Conservation (phyloP, 805 yeast genomes). For the Kuraishia molischiana region DNA sequence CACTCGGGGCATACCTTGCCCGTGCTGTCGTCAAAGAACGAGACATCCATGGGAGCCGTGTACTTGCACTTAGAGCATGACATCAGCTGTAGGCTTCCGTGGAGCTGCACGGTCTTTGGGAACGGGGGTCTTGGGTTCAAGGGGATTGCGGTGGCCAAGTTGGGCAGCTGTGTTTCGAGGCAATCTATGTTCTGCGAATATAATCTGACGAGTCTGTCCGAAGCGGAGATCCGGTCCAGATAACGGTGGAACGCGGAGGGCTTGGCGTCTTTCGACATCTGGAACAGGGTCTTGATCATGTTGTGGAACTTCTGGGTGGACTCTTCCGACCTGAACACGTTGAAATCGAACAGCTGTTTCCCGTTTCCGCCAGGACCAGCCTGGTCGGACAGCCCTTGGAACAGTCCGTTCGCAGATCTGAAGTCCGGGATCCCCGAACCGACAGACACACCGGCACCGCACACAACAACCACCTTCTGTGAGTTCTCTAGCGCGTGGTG, state of each 20-base stretch:
- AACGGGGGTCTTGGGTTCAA: constrained; percentile 23
- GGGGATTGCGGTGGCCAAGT: constrained; percentile 40
- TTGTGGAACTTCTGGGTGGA: constrained; percentile 60
- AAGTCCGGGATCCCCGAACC: constrained; percentile 80
- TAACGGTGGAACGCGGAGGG: constrained; percentile 73
- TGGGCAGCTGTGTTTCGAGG: constrained; percentile 50
- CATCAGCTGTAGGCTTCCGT: constrained; percentile 69
- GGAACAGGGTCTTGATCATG: constrained; percentile 56
- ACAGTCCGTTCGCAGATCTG: constrained; percentile 70
- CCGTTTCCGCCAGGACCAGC: constrained; percentile 36
- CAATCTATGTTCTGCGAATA: constrained; percentile 89
- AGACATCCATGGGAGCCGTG: constrained; percentile 41
- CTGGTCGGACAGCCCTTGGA: constrained; percentile 36
- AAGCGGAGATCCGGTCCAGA: constrained; percentile 47
- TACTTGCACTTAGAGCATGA: constrained; percentile 70
- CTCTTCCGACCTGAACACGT: constrained; percentile 56
- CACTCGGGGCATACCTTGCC: constrained; percentile 51
- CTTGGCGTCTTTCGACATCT: constrained; percentile 39
- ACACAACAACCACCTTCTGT: constrained; percentile 49
- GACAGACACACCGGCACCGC: constrained; percentile 91
- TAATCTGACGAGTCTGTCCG: constrained; percentile 57
- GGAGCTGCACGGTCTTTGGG: constrained; percentile 68
- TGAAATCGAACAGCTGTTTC: constrained; percentile 64
- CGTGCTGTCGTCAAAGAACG: constrained; percentile 26
- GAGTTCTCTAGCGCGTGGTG: constrained; percentile 45